These are phyloP conservation scores for Fusarium temperatum DNA, from an alignment of 2,329 filamentous ascomycete genomes.

Conservation along the genomic window DNA sequence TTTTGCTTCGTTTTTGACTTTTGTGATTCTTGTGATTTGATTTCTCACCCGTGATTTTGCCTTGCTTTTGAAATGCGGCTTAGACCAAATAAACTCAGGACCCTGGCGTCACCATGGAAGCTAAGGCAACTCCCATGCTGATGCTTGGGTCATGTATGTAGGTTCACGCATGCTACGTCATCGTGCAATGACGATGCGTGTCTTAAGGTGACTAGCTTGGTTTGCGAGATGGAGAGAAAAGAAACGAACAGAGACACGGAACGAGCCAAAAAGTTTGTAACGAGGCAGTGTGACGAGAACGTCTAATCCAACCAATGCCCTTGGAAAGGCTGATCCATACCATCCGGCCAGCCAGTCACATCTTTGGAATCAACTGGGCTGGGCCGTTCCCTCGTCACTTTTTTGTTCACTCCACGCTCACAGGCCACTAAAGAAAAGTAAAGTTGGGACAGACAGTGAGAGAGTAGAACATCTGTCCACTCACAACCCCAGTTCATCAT, in stretches of 20 bases:
- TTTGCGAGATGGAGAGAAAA: neutral
- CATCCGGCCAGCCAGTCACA: neutral
- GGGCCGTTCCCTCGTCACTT: neutral
- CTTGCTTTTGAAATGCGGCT: slow-evolving; percentile 10
- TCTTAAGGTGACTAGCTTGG: slow-evolving; percentile 3
- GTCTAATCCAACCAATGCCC: neutral
- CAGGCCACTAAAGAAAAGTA: slow-evolving; percentile 6
- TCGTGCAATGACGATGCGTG: slow-evolving; percentile 25
- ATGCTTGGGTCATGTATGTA: neutral
- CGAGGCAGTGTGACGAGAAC: slow-evolving; percentile 18
- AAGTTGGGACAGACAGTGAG: neutral
- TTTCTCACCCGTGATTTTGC: neutral
- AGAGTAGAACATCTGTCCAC: neutral
- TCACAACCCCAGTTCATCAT: slow-evolving; percentile 15
- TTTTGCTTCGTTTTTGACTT: neutral
- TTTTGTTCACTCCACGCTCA: slow-evolving; percentile 13
- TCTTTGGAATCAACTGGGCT: neutral
- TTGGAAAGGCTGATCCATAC: slow-evolving; percentile 22
- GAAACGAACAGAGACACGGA: neutral
- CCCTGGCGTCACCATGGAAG: slow-evolving; percentile 12
- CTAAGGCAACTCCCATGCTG: slow-evolving; percentile 11
- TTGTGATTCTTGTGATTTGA: neutral
- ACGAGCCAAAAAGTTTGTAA: neutral
- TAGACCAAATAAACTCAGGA: slow-evolving; percentile 8
- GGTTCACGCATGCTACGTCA: slow-evolving; percentile 17